These are phyloP conservation scores for Acanthamoeba comandoni DNA, from an alignment of 208 protist species.

Conservation along the genomic window DNA sequence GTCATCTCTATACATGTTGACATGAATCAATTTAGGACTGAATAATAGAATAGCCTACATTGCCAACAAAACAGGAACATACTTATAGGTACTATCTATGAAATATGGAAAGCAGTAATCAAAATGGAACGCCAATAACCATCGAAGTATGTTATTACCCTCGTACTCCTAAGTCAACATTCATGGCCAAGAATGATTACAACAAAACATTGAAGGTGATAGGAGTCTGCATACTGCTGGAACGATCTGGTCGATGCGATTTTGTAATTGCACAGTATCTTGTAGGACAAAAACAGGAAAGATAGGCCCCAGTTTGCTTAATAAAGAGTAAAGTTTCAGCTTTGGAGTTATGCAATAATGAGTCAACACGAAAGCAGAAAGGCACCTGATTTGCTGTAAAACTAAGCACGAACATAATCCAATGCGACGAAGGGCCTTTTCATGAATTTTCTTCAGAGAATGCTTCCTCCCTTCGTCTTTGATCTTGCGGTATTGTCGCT, in stretches of 20 bases:
- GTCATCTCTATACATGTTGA: not conserved
- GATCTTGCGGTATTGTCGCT: not conserved
- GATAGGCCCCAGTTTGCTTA: no score
- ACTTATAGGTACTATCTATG: not conserved
- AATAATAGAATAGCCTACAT: not conserved
- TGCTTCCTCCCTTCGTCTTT: not conserved
- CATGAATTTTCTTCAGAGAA: no score
- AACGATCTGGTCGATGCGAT: no score
- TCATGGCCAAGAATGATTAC: not conserved
- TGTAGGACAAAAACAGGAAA: no score
- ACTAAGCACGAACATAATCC: no score
- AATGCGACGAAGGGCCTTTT: no score
- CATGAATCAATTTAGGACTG: not conserved
- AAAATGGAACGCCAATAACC: not conserved
- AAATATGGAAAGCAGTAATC: constrained; percentile 1
- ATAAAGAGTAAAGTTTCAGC: no score
- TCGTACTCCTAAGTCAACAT: not conserved
- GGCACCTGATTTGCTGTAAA: no score
- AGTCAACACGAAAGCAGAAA: no score
- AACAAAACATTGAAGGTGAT: not conserved
- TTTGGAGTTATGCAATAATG: no score
- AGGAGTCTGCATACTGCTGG: no score
- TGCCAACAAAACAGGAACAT: not conserved
- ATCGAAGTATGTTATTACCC: not conserved
- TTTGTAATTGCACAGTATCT: no score